Evolutionary conservation across 2,329 filamentous ascomycete genomes (phyloP).

Genomic region (Tympanopsis confertula): DNA sequence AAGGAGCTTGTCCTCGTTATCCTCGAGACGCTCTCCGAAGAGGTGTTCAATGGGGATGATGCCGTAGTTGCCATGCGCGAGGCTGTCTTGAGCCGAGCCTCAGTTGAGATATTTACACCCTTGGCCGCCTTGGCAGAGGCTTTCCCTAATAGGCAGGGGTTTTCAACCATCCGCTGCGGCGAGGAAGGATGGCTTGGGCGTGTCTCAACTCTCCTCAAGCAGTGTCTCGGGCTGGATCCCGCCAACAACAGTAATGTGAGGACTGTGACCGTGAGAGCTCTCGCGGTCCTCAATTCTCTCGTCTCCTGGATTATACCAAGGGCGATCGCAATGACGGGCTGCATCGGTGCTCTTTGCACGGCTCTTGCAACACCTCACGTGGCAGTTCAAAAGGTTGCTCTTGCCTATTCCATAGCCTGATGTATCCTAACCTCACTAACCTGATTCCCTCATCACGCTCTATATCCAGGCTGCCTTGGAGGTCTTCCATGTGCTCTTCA

Average conservation of each 20-base stretch:
- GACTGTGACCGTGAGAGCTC: constrained; percentile 61
- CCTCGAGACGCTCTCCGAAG: constrained; percentile 84
- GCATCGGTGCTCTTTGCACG: constrained; percentile 59
- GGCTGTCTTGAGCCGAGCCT: constrained; percentile 72
- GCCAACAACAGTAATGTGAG: constrained; percentile 56
- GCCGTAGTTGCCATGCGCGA: constrained; percentile 73
- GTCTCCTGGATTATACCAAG: constrained; percentile 82
- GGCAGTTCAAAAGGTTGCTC: constrained; percentile 59
- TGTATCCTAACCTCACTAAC: neutral
- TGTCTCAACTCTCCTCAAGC: constrained; percentile 60
- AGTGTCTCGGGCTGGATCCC: constrained; percentile 57
- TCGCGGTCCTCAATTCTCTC: constrained; percentile 67
- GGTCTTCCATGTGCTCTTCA: constrained; percentile 70
- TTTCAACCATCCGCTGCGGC: constrained; percentile 61
- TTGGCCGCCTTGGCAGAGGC: constrained; percentile 61
- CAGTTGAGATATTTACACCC: constrained; percentile 89
- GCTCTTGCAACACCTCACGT: constrained; percentile 61
- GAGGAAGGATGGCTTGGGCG: constrained; percentile 79
- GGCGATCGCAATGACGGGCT: constrained; percentile 61
- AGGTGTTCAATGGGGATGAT: constrained; percentile 87
- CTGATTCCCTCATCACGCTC: constrained; percentile 1
- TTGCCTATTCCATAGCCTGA: neutral
- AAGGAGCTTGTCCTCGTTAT: constrained; percentile 83
- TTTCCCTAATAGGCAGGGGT: constrained; percentile 61
- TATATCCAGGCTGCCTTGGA: constrained; percentile 61